phyloP scores from a whole-genome alignment of 345 rosid genomes.

The Raphanus raphanistrum region DNA sequence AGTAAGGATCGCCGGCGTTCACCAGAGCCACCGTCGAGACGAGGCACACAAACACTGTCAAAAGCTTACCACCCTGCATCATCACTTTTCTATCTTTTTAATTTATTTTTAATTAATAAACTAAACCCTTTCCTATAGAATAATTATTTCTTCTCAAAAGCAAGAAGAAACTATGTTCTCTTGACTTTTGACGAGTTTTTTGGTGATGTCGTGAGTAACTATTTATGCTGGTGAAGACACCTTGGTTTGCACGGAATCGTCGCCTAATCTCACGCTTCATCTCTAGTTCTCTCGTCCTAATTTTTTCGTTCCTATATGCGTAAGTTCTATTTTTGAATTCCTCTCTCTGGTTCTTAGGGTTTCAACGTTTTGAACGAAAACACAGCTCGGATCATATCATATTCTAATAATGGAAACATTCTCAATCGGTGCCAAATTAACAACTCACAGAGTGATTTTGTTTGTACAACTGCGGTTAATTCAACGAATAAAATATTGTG shows the following conservation, averaged over 20 bases:
- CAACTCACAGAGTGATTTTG: conserved; percentile 9
- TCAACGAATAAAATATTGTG: not conserved
- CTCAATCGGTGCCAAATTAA: not conserved
- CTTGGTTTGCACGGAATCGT: conserved; percentile 14
- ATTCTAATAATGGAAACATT: conserved; percentile 32
- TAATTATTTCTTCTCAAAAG: conserved; percentile 12
- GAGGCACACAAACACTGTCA: conserved; percentile 44
- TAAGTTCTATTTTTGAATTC: conserved; percentile 30
- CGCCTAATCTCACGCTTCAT: conserved; percentile 34
- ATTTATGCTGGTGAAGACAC: conserved; percentile 17
- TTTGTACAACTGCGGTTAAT: conserved; percentile 4
- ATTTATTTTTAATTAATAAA: conserved; percentile 7
- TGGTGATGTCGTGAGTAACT: not conserved
- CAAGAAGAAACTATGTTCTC: conserved; percentile 48
- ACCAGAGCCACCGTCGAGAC: conserved; percentile 42
- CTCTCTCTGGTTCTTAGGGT: not conserved
- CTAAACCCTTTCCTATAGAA: conserved; percentile 24
- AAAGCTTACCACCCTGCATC: conserved; percentile 43
- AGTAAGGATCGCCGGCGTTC: conserved; percentile 67
- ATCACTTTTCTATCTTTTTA: conserved; percentile 2
- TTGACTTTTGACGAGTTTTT: conserved; percentile 34
- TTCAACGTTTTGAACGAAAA: conserved; percentile 8
- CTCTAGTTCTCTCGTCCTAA: conserved; percentile 11
- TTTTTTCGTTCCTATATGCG: not conserved
- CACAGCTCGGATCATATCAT: conserved; percentile 30